Evolutionary conservation across 495 filamentous ascomycete species (phyloP), one percentile per base, ranked within the genome.

Genomic region (Penicillium arizonense): DNA sequence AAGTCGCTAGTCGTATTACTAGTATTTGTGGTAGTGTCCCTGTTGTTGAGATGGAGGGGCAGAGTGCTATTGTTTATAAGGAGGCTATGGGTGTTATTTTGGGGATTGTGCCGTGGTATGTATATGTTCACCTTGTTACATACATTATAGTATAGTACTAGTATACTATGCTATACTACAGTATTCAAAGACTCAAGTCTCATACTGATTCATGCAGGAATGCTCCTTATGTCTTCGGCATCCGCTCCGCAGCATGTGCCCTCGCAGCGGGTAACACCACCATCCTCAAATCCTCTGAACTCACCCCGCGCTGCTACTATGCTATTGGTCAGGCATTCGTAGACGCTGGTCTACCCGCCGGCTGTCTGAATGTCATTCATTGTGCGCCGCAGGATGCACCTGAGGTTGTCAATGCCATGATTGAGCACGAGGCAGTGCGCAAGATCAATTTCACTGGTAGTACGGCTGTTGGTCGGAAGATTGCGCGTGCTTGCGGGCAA

Each of bases 51-150:
- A 72, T 80, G 16, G 75, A 82, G 42, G 79, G 79, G 1, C 76
- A 75, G 39, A 79, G 78, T 30, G 86, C 87, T 1, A 77, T 95
- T 51, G 71, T 95, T 5, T 75, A 82, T 35, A 88, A 85, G 56
- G 91, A 95, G 65, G 86, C 91, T 5, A 90, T 83, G 68, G 91
- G 91, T 21, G 90, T 94, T 16, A 75, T 91, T 18, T 70, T 96
- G 18, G 87, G 83, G 10, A 87, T 95, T 67, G 89, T 90, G 9
- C 90, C 91, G 18, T 96, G 91, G 88, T 90, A 73, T 49, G 69
- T 61, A 39, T 53, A 37, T 34, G 4, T 30, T 3, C 34, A 14
- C 3, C 18, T 30, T 18, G 18, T 18, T 18, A 18, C 18, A 18
- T 18, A 18, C 18, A 18, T 18, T 18, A 18, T 18, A 18, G 1